Base-by-base conservation (phyloP, 116 monocot genomes). In the Dioscorea cayenensis region DNA sequence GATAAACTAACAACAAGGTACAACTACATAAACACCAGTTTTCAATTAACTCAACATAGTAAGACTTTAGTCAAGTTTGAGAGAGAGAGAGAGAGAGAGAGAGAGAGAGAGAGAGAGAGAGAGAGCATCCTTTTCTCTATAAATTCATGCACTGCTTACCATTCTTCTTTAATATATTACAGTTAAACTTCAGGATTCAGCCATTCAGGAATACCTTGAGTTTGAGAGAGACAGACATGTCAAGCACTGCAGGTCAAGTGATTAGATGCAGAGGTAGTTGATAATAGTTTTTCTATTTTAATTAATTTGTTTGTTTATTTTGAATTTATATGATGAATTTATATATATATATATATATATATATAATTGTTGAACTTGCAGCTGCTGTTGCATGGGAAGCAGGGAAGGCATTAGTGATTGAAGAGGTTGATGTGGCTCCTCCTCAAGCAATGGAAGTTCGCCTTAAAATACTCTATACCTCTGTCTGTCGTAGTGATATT, bases 331-430 rank as follows among this genome's bases (percentile, higher is more conserved):
- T 28, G 23, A 28, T 27, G 63, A 10, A 7, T 27, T 16, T 14
- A 3, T 16, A 48, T 14, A 12, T n/a, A n/a, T n/a, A n/a, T n/a
- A n/a, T n/a, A n/a, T n/a, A n/a, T n/a, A n/a, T n/a, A n/a, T 49
- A 5, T 14, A 14, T 63, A 25, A 51, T 63, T 38, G 18, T 7
- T 51, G 58, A 58, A 58, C 58, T 3, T 85, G 69, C 73, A 92
- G 92, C 89, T 38, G 89, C 89, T 29, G 86, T 92, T 25, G 82
- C 92, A 36, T 92, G 92, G 92, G 92, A 89, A 66, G 86, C 92
- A 5, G 84, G 86, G 28, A 89, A 92, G 71, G 86, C 92, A 17
- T 74, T 92, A 66, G 80, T 82, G 74, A 86, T 92, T 8, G 86
- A 92, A 66, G 89, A 86, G 78, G 86, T 92, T n/a, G 89, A 92